Base-by-base conservation (phyloP, 108 stramenopile genomes). In the Aurantiochytrium sp. region DNA sequence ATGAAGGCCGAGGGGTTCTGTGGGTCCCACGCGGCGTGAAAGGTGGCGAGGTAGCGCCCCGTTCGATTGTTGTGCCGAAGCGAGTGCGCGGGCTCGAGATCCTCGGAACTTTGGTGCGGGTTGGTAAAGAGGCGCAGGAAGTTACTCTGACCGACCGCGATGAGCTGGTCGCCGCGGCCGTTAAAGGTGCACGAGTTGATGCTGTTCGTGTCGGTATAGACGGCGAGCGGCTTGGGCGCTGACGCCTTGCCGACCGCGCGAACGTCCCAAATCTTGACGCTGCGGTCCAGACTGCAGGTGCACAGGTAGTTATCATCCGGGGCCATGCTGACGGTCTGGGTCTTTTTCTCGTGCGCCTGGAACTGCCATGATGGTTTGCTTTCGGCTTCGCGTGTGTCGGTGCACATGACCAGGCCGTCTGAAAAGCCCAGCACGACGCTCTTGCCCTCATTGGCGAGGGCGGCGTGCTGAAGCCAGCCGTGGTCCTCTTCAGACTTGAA, bases 211-310 rank as follows among this genome's bases (percentile, higher is more conserved):
- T 41, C 45, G 19, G 21, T n/a, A 42, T 27, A 81, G 10, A 30
- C 32, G 1, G 42, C 21, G 30, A 81, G 39, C 15, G 36, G 42
- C 30, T 24, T 27, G 30, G 39, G 1, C 17, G 15, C 12, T 48
- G n/a, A n/a, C n/a, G n/a, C n/a, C n/a, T n/a, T n/a, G n/a, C 32
- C 8, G 24, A 34, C 24, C 24, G 27, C 34, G 30, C 73, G 73
- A 37, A 81, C 21, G 24, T 81, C 73, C 73, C 73, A 81, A 19
- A 81, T 48, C 1, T 48, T 81, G 0, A 81, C 30, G 73, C 42
- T 48, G 45, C 73, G 73, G 73, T 81, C 73, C 45, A 81, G 73
- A 24, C 73, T 81, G 42, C 42, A n/a, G 19, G 73, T 81, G 30
- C 42, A 41, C 42, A 81, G 45, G 45, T 48, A 81, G 4, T 81